Evolutionary conservation across 2,329 filamentous ascomycete species (phyloP).

Genomic region (Diaporthe sp.): DNA sequence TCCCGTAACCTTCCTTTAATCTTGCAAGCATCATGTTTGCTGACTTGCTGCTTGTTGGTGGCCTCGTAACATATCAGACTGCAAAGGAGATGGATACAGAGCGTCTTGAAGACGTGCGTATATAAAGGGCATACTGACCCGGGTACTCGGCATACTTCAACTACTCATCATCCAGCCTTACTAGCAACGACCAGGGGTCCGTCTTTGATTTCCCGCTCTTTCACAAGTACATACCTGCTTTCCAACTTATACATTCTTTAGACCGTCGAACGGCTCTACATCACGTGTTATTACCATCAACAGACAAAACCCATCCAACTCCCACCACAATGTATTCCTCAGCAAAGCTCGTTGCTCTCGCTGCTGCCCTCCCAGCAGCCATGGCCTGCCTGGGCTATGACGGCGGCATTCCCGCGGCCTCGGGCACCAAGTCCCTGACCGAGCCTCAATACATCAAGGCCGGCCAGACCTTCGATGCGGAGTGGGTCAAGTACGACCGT

Average conservation of each 20-base stretch:
- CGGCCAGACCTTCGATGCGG: conserved; percentile 52
- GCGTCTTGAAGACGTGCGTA: background rate
- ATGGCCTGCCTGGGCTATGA: conserved; percentile 51
- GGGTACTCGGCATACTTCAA: background rate
- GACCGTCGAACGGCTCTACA: conserved; percentile 17
- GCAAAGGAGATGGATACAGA: background rate
- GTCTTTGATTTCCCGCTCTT: background rate
- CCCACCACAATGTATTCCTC: background rate
- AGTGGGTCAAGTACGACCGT: conserved; percentile 55
- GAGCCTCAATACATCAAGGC: conserved; percentile 44
- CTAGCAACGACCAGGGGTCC: conserved; percentile 16
- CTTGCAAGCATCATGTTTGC: conserved; percentile 14
- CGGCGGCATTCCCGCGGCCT: conserved; percentile 49
- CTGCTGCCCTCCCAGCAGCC: conserved; percentile 45
- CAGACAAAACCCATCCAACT: background rate
- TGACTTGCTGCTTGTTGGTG: background rate
- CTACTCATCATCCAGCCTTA: background rate
- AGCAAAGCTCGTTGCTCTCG: conserved; percentile 17
- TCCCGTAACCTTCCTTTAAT: conserved; percentile 30
- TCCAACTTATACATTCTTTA: conserved; percentile 6
- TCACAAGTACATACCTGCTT: background rate
- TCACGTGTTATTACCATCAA: background rate
- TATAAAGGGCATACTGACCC: background rate
- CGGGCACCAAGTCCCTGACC: conserved; percentile 46
- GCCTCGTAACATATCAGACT: background rate